These are phyloP conservation scores for Tolypocladium nubicola DNA, from an alignment of 2,329 filamentous ascomycete genomes.

Conservation along the genomic window DNA sequence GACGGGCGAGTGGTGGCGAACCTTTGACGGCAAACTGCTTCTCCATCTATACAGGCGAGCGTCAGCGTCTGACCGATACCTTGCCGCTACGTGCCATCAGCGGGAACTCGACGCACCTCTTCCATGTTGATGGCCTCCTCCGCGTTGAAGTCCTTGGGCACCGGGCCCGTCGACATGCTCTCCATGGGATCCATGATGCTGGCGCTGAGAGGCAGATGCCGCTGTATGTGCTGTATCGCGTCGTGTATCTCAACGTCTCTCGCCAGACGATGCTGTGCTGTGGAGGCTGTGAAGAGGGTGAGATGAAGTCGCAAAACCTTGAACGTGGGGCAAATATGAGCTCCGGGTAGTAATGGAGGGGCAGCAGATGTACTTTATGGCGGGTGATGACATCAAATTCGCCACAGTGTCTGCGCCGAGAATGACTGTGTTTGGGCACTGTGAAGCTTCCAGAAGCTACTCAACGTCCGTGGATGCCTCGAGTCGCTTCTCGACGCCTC, in stretches of 20 bases:
- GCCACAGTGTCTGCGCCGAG: background rate
- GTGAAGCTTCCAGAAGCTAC: background rate
- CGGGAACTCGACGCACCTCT: slow-evolving; percentile 32
- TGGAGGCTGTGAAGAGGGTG: background rate
- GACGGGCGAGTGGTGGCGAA: slow-evolving; percentile 17
- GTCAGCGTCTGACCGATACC: background rate
- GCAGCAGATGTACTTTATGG: background rate
- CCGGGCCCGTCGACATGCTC: slow-evolving; percentile 21
- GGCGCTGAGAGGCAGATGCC: background rate
- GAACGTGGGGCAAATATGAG: background rate
- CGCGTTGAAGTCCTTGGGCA: slow-evolving; percentile 49
- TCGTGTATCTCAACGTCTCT: background rate
- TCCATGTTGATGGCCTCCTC: slow-evolving; percentile 44
- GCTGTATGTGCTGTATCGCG: background rate
- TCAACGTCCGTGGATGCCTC: background rate
- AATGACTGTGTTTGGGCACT: background rate
- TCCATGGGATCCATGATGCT: slow-evolving; percentile 28
- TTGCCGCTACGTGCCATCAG: background rate
- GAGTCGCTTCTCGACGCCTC: background rate
- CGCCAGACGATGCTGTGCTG: background rate
- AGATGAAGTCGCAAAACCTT: background rate
- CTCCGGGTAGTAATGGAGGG: background rate
- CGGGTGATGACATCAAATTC: background rate
- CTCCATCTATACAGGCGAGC: slow-evolving; percentile 60
- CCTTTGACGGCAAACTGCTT: slow-evolving; percentile 98